Base-by-base conservation (phyloP, 2,329 filamentous ascomycete species). In the Cladosporium sp. region DNA sequence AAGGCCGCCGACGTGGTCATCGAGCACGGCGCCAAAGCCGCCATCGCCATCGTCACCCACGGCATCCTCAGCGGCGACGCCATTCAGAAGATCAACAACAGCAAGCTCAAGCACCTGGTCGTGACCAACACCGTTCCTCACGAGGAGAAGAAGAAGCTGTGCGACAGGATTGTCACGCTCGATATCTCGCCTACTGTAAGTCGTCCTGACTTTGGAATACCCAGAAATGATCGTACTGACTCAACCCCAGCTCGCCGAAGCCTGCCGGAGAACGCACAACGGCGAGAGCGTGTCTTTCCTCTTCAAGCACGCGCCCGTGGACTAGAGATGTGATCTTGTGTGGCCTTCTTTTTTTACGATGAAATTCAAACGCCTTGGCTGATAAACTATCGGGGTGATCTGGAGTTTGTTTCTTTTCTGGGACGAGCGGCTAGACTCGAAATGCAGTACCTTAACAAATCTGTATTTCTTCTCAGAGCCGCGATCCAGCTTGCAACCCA, bases 21-120 rank as follows among this genome's bases (percentile, higher is more conserved):
- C 70, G 80, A 89, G 63, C 86, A 96, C 65, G 89, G 89, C 32
- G 92, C 93, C 1, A 83, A 83, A 60, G 84, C 95, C 66, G 90
- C 95, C 35, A 89, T 95, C 58, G 93, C 93, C 19, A 95, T 97
- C 60, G 93, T 97, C 54, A 96, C 92, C 1, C 92, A 96, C 67
- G 91, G 90, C 34, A 95, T 96, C 54, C 75, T 97, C 48, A 90
- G 85, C 58, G 91, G 90, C 46, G 89, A 87, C 60, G 91, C 91
- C 41, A 92, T 95, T 54, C 85, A 95, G 63, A 90, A 85, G 64
- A 70, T 95, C 64, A 95, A 95, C 71, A 80, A 80, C 60, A 89
- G 87, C 64, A 80, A 83, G 67, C 74, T 95, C 59, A 83, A 81
- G 61, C 84, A 86, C 63, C 75, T 96, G 35, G 89, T 96, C 11